phyloP scores from a whole-genome alignment of 177 flowering plant genomes.

The Vitis hybrid region DNA sequence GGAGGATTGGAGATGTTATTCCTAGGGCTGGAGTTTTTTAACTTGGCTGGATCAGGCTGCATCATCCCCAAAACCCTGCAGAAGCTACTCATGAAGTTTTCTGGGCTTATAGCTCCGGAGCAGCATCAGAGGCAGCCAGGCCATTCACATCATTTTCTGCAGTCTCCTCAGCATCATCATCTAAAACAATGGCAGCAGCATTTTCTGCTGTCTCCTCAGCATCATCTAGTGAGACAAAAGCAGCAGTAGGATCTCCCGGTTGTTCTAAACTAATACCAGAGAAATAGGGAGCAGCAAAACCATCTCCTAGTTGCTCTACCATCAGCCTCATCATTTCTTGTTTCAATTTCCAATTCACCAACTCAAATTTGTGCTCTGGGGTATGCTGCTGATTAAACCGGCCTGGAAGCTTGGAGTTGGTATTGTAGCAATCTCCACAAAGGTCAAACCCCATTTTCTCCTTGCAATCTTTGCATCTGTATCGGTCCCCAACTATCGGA shows the following conservation, averaged over 20 bases:
- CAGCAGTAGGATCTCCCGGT: slow-evolving; percentile 2
- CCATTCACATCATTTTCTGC: slow-evolving; percentile 4
- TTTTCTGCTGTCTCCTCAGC: slow-evolving; percentile 14
- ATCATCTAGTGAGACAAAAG: not conserved
- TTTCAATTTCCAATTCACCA: slow-evolving; percentile 1
- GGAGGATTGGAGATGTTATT: too few species aligned
- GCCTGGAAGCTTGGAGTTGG: slow-evolving; percentile 71
- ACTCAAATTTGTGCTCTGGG: slow-evolving; percentile 65
- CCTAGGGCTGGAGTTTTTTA: too few species aligned
- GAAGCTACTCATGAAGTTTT: not conserved
- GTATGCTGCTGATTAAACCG: slow-evolving; percentile 91
- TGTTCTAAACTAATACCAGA: not conserved
- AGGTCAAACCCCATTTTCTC: slow-evolving; percentile 79
- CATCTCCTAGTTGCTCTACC: slow-evolving; percentile 13
- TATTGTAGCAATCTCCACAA: slow-evolving; percentile 68
- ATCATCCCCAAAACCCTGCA: not conserved
- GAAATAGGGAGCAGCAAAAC: slow-evolving; percentile 9
- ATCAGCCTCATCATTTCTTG: slow-evolving; percentile 18
- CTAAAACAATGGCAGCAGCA: slow-evolving; percentile 1
- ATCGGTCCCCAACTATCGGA: slow-evolving; percentile 82
- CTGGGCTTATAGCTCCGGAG: slow-evolving; percentile 3
- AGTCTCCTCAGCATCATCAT: not conserved
- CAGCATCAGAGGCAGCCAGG: not conserved
- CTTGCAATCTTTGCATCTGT: slow-evolving; percentile 71
- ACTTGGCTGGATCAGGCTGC: too few species aligned